A percentile compares a stretch with the other conserved stretches of the same genome.
Evolutionary conservation across 805 yeast species (phyloP).

Genomic region (Yarrowia sp.): DNA sequence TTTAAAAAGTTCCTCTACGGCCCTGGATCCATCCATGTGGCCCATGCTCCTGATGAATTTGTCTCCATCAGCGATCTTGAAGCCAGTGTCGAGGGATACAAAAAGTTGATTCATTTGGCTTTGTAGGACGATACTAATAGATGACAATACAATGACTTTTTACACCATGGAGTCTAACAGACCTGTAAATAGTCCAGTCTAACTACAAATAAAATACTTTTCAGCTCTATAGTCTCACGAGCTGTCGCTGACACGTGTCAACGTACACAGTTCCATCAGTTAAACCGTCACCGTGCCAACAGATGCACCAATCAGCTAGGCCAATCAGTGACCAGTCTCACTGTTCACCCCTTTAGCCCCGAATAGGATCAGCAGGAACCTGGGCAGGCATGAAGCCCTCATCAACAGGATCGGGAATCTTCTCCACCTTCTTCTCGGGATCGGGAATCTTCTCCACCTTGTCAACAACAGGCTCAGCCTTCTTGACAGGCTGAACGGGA

Average conservation of each 20-base stretch:
- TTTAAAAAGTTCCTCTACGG: constrained; percentile 57
- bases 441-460: background rate
- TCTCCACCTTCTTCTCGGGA: background rate
- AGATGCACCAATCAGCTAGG: no score
- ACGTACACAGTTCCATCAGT: no score
- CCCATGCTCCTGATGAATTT: constrained; percentile 57
- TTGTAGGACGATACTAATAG: background rate
- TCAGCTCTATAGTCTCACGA: no score
- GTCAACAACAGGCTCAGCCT: background rate
- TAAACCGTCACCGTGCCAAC: no score
- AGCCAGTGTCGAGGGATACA: constrained; percentile 53
- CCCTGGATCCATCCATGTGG: constrained; percentile 61
- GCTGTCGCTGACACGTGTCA: no score
- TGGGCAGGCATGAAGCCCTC: background rate
- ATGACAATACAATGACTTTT: background rate
- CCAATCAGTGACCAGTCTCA: no score
- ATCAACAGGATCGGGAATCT: background rate
- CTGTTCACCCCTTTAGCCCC: background rate
- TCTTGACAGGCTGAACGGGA: background rate
- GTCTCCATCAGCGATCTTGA: constrained; percentile 48
- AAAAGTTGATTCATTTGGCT: constrained; percentile 40
- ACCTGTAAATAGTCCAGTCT: no score
- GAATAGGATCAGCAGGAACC: constrained; percentile 11
- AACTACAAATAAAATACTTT: no score
- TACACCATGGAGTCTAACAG: no score